Percentiles rank a stretch among this genome's conserved stretches.
Conservation (phyloP, 192 early-diverging fungal species). For the Jimgerdemannia lactiflua region DNA sequence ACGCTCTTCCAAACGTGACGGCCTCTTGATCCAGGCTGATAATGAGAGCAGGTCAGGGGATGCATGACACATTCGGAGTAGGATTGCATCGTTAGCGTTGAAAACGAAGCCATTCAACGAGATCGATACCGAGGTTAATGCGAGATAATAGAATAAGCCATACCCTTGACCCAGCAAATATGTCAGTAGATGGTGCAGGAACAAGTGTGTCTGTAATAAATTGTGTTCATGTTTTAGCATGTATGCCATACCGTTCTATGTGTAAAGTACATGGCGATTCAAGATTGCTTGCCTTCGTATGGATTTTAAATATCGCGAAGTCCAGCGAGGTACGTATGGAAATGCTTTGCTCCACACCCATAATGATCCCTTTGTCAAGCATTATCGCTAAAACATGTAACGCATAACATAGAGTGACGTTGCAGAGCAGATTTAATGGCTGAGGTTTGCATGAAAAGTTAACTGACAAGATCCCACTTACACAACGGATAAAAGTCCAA, state of each 20-base stretch:
- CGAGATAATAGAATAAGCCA: neutral
- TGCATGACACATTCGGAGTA: no score
- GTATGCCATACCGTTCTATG: no score
- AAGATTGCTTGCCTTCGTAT: constrained; percentile 55
- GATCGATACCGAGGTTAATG: neutral
- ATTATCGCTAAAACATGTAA: constrained; percentile 50
- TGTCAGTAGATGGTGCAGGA: constrained; percentile 67
- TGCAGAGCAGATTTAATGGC: no score
- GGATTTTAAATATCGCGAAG: constrained; percentile 56
- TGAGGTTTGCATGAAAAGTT: neutral
- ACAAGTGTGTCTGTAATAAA: constrained; percentile 63
- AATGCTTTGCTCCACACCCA: constrained; percentile 72
- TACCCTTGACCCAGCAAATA: constrained; percentile 53
- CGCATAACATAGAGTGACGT: no score
- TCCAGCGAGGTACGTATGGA: constrained; percentile 52
- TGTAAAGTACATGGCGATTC: neutral
- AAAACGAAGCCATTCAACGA: no score
- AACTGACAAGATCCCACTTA: constrained; percentile 26
- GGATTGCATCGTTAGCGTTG: no score
- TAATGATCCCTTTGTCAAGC: constrained; percentile 67
- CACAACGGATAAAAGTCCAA: constrained; percentile 80
- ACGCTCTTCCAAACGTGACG: constrained; percentile 63
- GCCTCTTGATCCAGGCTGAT: constrained; percentile 49
- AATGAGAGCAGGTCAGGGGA: constrained; percentile 18
- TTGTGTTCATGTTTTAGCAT: constrained; percentile 2